phyloP scores from a whole-genome alignment of 495 filamentous ascomycete species.

The Collariella sp. region DNA sequence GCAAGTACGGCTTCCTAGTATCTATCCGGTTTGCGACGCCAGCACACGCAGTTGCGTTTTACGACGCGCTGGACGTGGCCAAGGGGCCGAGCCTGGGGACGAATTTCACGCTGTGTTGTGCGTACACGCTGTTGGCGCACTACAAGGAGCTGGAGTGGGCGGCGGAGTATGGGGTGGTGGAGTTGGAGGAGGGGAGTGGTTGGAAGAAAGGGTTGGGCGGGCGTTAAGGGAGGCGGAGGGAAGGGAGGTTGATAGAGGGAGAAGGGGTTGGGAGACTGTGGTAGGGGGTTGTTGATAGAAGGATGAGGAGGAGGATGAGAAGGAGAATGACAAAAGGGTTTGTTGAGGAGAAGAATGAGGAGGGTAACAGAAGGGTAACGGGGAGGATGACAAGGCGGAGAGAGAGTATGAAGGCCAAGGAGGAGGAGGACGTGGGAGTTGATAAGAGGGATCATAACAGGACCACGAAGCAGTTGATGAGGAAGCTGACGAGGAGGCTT shows the following conservation, averaged over 20 bases:
- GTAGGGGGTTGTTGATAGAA: too few relatives aligned
- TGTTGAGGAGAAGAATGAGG: too few relatives aligned
- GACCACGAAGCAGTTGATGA: too few relatives aligned
- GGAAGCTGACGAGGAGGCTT: too few relatives aligned
- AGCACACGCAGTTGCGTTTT: constrained; percentile 14
- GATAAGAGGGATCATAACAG: too few relatives aligned
- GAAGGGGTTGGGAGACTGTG: background rate
- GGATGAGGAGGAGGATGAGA: background rate
- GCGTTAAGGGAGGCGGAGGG: constrained; percentile 10
- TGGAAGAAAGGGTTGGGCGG: constrained; percentile 9
- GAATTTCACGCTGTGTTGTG: constrained; percentile 25
- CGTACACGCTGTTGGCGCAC: constrained; percentile 23
- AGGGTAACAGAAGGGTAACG: too few relatives aligned
- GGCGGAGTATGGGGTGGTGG: constrained; percentile 21
- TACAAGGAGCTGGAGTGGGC: constrained; percentile 22
- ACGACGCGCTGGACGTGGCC: constrained; percentile 18
- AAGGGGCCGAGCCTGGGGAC: constrained; percentile 28
- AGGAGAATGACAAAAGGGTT: too few relatives aligned
- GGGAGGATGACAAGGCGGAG: too few relatives aligned
- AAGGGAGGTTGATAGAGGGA: background rate
- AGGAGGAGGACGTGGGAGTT: too few relatives aligned
- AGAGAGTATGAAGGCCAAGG: too few relatives aligned
- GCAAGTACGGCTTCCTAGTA: constrained; percentile 20
- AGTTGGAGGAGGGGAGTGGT: constrained; percentile 21
- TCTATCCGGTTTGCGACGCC: constrained; percentile 13